Base-by-base conservation (phyloP, 2,329 filamentous ascomycete species). In the Neocucurbitaria cava region DNA sequence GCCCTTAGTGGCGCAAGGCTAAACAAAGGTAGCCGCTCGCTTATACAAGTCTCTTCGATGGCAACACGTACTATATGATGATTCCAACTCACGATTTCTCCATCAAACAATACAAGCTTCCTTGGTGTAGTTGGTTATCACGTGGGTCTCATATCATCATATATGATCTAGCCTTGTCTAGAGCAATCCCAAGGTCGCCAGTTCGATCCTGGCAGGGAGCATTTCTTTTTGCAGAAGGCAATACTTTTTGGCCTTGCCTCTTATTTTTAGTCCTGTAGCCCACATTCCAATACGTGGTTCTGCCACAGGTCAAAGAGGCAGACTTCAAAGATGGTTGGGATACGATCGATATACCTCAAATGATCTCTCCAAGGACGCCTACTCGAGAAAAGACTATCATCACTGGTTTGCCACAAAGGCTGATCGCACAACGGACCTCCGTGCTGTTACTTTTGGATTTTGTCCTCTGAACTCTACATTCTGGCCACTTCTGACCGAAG, bases 71-170 rank as follows among this genome's bases (percentile, higher is more conserved):
- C 7, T 38, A 38, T 38, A 38, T 38, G 17, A 38, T 4, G 6
- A 35, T 35, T 18, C 20, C 20, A 18, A 18, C 9, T 38, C 20
- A 11, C n/a, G 3, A 31, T 44, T 17, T 30, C 3, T 21, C 4
- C 26, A 44, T 33, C 41, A 31, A 44, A 30, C 11, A 44, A 21
- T 2, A 44, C 13, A n/a, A 44, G 41, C 41, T 44, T 56, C 49
- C 48, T 56, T 59, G 56, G 56, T 58, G 49, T 57, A 57, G 54
- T 57, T 54, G 54, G 54, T 54, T 54, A 58, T 58, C 52, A 58
- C 56, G 56, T 59, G 39, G 56, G 52, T 59, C 56, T 59, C 56
- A 59, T 59, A 59, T 50, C 20, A 18, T 7, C n/a, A 18, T n/a
- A 42, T 56, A 56, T 56, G 56, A 56, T 50, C 39, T 43, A 35